A percentile compares a stretch with the other conserved stretches of the same genome.
phyloP scores from a whole-genome alignment of 2,329 filamentous ascomycete genomes.

The Colletotrichum euphorbiae region DNA sequence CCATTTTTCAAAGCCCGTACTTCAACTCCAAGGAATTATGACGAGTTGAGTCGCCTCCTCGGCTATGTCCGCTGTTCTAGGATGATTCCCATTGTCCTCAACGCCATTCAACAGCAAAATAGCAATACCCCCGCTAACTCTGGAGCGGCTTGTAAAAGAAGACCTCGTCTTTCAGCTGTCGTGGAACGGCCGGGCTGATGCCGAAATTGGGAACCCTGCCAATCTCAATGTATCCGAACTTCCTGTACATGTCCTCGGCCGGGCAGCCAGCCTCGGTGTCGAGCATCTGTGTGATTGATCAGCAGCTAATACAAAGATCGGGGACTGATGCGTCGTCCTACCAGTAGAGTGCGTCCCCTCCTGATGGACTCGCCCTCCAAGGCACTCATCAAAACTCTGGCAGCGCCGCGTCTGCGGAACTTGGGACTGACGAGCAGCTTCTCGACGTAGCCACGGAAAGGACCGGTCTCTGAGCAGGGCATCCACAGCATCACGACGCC shows the following conservation, averaged over 20 bases:
- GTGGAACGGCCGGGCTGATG: constrained; percentile 56
- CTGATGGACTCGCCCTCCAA: constrained; percentile 65
- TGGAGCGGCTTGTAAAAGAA: constrained; percentile 71
- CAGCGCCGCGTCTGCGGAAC: constrained; percentile 63
- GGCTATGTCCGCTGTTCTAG: constrained; percentile 21
- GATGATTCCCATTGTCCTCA: background rate
- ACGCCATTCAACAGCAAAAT: constrained; percentile 8
- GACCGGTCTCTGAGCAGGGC: constrained; percentile 66
- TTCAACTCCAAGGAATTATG: background rate
- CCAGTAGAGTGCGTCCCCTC: constrained; percentile 63
- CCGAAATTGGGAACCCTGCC: constrained; percentile 67
- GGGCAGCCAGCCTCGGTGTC: constrained; percentile 64
- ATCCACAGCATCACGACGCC: constrained; percentile 67
- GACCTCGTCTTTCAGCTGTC: constrained; percentile 61
- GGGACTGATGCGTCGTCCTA: constrained; percentile 45
- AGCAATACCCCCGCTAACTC: background rate
- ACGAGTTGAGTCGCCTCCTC: constrained; percentile 21
- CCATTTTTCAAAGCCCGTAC: constrained; percentile 17
- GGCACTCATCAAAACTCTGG: constrained; percentile 61
- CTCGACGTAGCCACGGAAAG: constrained; percentile 66
- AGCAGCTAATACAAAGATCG: background rate
- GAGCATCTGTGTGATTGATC: constrained; percentile 54
- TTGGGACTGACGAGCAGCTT: constrained; percentile 67
- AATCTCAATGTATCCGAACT: constrained; percentile 66
- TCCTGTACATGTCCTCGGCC: constrained; percentile 65